Evolutionary conservation across 352 stramenopile species (phyloP).

Genomic region (Aphanomyces invadans): DNA sequence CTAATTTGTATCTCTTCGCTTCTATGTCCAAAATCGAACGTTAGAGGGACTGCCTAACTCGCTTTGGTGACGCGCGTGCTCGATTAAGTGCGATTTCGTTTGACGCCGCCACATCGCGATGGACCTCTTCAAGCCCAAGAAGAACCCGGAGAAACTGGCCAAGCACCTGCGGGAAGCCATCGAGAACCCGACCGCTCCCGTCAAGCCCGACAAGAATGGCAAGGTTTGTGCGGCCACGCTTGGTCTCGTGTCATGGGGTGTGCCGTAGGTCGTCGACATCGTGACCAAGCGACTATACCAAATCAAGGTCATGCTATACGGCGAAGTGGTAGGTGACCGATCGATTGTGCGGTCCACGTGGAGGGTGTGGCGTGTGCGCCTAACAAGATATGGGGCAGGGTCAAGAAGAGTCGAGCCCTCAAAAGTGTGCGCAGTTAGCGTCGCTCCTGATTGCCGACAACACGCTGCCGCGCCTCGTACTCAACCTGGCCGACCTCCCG

Average conservation of each 20-base stretch:
- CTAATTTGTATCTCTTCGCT: too few relatives aligned
- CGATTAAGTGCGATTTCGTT: background rate
- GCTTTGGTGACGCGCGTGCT: too few relatives aligned
- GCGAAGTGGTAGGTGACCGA: conserved; percentile 40
- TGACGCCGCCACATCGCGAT: background rate
- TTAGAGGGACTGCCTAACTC: too few relatives aligned
- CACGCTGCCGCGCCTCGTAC: conserved; percentile 64
- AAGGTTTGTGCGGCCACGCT: conserved; percentile 27
- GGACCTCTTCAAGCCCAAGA: conserved; percentile 46
- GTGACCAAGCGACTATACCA: conserved; percentile 76
- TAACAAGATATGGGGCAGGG: too few relatives aligned
- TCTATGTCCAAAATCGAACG: too few relatives aligned
- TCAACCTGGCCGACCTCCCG: conserved; percentile 54
- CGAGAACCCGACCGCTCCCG: conserved; percentile 36
- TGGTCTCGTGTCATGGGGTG: background rate
- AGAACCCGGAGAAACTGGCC: conserved; percentile 73
- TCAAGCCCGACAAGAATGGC: conserved; percentile 58
- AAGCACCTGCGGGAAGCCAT: conserved; percentile 74
- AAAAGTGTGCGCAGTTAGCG: conserved; percentile 75
- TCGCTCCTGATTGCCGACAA: conserved; percentile 57
- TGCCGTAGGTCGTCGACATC: conserved; percentile 37
- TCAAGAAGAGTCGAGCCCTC: conserved; percentile 63
- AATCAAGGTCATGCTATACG: conserved; percentile 81
- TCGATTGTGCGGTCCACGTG: too few relatives aligned
- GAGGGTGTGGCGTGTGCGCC: too few relatives aligned